Evolutionary conservation across 2,329 filamentous ascomycete genomes (phyloP).

Genomic region (Ilyonectria destructans): DNA sequence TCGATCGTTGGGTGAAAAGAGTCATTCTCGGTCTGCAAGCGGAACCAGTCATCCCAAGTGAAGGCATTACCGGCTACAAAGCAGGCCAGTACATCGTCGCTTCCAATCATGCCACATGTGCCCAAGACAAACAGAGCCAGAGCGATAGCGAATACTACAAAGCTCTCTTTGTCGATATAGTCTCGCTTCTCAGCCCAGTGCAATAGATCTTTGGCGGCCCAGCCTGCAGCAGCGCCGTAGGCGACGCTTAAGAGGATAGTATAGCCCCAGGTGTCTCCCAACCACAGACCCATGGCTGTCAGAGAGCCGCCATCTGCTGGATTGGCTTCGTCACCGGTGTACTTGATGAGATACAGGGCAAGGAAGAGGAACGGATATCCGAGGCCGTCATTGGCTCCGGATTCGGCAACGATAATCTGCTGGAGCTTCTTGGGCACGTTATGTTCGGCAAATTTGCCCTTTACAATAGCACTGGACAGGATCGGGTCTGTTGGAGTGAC

Average conservation of each 20-base stretch:
- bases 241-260: constrained; percentile 83
- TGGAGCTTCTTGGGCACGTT: constrained; percentile 90
- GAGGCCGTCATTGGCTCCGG: constrained; percentile 89
- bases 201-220: constrained; percentile 85
- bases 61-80: constrained; percentile 94
- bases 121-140: constrained; percentile 89
- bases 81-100: constrained; percentile 91
- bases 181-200: constrained; percentile 87
- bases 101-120: constrained; percentile 89
- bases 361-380: constrained; percentile 93
- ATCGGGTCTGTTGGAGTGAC: constrained; percentile 93
- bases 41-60: constrained; percentile 95
- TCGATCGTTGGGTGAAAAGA: constrained; percentile 95
- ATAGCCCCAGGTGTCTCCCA: constrained; percentile 88
- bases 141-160: constrained; percentile 88
- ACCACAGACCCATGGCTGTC: constrained; percentile 84
- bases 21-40: constrained; percentile 89
- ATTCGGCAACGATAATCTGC: constrained; percentile 85
- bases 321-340: constrained; percentile 71
- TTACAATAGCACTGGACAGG: constrained; percentile 90
- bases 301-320: constrained; percentile 70
- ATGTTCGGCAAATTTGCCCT: constrained; percentile 93
- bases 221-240: constrained; percentile 85
- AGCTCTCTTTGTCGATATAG: constrained; percentile 89
- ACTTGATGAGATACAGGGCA: constrained; percentile 87